A percentile compares a stretch with the other conserved stretches of the same genome.
Conservation (phyloP, 2,329 filamentous ascomycete genomes). For the Ophiocordyceps camponoti-saundersi region DNA sequence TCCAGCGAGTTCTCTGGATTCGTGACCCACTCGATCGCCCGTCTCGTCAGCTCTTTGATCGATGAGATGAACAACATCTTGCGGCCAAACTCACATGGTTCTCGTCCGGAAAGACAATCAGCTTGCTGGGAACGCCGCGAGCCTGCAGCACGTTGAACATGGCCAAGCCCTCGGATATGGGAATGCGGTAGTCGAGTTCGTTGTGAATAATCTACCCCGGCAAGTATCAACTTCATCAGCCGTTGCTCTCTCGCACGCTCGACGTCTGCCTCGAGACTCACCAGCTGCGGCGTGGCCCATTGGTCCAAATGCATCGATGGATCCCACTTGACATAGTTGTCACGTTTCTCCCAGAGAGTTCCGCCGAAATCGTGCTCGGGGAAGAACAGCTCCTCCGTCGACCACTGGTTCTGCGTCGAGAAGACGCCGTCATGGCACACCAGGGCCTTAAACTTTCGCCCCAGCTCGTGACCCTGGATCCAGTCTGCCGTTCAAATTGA, state of each 20-base stretch:
- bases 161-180: conserved; percentile 67
- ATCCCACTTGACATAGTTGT: conserved; percentile 53
- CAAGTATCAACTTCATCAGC: no score
- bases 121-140: conserved; percentile 55
- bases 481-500: conserved; percentile 38
- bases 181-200: conserved; percentile 75
- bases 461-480: conserved; percentile 76
- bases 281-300: conserved; percentile 76
- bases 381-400: conserved; percentile 55
- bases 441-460: conserved; percentile 71
- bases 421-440: conserved; percentile 83
- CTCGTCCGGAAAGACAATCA: conserved; percentile 68
- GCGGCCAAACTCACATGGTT: conserved; percentile 26
- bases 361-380: conserved; percentile 51
- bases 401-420: conserved; percentile 48
- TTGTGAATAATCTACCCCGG: conserved; percentile 62
- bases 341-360: conserved; percentile 41
- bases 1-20: conserved; percentile 83
- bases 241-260: no score
- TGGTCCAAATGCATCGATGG: conserved; percentile 44
- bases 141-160: conserved; percentile 78
- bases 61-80: neutral
- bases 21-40: conserved; percentile 48
- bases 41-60: neutral
- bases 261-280: conserved; percentile 15